Evolutionary conservation across 257 asterid genomes (phyloP).

Genomic region (Nemophila menziesii): DNA sequence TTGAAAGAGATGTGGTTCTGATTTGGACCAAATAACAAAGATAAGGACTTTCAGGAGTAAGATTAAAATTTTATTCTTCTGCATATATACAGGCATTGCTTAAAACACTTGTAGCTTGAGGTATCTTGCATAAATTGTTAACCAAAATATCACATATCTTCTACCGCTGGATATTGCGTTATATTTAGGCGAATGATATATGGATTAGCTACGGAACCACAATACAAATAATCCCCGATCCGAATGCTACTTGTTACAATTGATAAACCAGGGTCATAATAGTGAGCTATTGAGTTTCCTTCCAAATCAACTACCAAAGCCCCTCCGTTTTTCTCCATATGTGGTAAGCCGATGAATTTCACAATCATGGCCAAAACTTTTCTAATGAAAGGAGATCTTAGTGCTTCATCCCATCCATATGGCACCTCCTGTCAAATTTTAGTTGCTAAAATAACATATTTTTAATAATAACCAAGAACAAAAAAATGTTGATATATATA

Average conservation of each 20-base stretch:
- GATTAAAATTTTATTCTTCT: too few relatives aligned
- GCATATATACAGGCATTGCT: too few relatives aligned
- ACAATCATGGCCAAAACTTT: conserved; percentile 35
- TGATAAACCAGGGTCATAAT: conserved; percentile 22
- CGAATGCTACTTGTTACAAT: conserved; percentile 30
- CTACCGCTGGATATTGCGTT: too few relatives aligned
- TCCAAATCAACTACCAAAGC: conserved; percentile 52
- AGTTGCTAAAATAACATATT: too few relatives aligned
- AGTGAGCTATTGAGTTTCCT: conserved; percentile 56
- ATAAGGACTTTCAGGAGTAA: too few relatives aligned
- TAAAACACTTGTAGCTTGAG: too few relatives aligned
- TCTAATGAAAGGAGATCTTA: conserved; percentile 38
- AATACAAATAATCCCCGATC: conserved; percentile 51
- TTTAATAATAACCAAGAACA: too few relatives aligned
- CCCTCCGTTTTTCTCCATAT: conserved; percentile 40
- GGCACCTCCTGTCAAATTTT: conserved; percentile 32
- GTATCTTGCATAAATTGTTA: too few relatives aligned
- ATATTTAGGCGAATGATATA: conserved; percentile 56
- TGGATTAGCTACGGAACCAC: conserved; percentile 29
- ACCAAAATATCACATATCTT: too few relatives aligned
- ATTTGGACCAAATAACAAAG: too few relatives aligned
- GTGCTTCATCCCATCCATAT: conserved; percentile 15
- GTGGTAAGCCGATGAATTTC: conserved; percentile 20
- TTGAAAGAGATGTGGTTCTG: too few relatives aligned
- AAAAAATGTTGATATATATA: too few relatives aligned